A percentile compares a stretch with the other conserved stretches of the same genome.
Conservation (phyloP, 2,329 filamentous ascomycete genomes). For the Scedosporium apiospermum region DNA sequence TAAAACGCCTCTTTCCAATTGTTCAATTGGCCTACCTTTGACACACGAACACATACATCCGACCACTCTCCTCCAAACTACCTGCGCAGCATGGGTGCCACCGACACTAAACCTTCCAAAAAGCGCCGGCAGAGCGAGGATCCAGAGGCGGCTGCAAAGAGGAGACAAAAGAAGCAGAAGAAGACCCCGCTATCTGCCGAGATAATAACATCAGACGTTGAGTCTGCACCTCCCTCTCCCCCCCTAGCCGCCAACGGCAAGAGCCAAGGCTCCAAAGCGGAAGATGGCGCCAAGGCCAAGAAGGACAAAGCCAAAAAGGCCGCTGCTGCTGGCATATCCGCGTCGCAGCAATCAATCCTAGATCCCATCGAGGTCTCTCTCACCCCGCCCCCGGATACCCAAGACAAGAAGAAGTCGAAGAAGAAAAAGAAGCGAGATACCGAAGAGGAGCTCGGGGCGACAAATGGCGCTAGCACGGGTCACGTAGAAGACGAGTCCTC, state of each 20-base stretch:
- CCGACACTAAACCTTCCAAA: conserved; percentile 2
- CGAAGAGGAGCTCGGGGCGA: neutral
- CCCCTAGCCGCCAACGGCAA: neutral
- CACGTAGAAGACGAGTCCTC: conserved; percentile 13
- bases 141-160: neutral
- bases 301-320: neutral
- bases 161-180: conserved; percentile 5
- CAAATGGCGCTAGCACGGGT: conserved; percentile 9
- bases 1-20: neutral
- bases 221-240: neutral
- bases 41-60: neutral
- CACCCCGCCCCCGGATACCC: neutral
- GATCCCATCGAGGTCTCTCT: neutral
- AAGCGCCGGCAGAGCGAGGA: conserved; percentile 4
- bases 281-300: neutral
- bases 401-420: conserved; percentile 3
- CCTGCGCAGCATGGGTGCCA: neutral
- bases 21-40: neutral
- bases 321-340: neutral
- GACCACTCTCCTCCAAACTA: no score
- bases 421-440: neutral
- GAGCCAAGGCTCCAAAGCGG: neutral
- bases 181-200: neutral
- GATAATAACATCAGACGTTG: neutral
- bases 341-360: neutral